Conservation (phyloP, 257 asterid species). For the Striga asiatica region DNA sequence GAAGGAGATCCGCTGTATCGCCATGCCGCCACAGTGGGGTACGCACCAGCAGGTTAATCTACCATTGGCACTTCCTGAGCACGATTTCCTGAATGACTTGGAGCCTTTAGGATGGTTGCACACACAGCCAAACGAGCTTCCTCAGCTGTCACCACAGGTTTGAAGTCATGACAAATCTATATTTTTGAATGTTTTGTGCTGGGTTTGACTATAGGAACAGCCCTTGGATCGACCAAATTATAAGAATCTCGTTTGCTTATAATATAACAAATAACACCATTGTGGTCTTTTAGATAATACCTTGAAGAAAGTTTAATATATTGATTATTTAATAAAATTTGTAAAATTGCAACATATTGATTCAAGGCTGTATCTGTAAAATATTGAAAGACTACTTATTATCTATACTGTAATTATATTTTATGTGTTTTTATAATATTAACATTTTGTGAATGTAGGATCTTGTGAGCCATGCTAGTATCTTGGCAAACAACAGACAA, state of each 20-base stretch:
- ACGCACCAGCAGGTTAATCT: slow-evolving; percentile 94
- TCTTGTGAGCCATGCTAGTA: slow-evolving; percentile 63
- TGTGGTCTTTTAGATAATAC: too few relatives aligned
- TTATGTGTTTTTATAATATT: background rate
- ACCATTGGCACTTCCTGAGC: slow-evolving; percentile 88
- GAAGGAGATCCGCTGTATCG: slow-evolving; percentile 94
- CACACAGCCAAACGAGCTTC: slow-evolving; percentile 95
- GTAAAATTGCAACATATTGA: too few relatives aligned
- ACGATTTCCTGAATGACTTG: slow-evolving; percentile 76
- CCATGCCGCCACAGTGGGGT: slow-evolving; percentile 98
- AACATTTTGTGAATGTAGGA: slow-evolving; percentile 34
- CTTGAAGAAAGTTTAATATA: too few relatives aligned
- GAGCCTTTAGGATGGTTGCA: slow-evolving; percentile 99
- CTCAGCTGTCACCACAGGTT: slow-evolving; percentile 96
- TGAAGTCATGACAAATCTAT: background rate
- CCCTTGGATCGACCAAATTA: too few relatives aligned
- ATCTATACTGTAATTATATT: too few relatives aligned
- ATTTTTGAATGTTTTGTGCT: background rate
- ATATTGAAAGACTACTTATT: too few relatives aligned
- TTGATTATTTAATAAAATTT: too few relatives aligned
- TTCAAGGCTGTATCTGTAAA: too few relatives aligned
- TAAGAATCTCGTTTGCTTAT: too few relatives aligned
- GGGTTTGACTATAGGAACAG: background rate
- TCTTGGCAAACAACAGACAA: slow-evolving; percentile 76
- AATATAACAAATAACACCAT: too few relatives aligned